phyloP scores from a whole-genome alignment of 768 basidiomycete species.

The Pleurotus giganteus region DNA sequence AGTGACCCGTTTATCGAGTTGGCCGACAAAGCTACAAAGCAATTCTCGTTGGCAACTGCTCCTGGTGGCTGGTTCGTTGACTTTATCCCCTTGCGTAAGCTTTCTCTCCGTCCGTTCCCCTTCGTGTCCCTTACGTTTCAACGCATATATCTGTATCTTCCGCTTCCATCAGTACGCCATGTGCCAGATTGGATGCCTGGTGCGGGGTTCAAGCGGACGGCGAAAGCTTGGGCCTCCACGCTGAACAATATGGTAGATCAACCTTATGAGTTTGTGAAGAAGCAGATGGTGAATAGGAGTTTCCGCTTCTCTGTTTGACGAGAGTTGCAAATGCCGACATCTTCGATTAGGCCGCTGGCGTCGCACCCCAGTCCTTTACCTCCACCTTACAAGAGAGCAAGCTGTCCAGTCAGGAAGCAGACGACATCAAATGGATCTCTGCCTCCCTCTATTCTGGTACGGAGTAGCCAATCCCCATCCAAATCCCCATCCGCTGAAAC shows the following conservation, averaged over 20 bases:
- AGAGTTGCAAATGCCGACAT: background rate
- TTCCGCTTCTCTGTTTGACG: background rate
- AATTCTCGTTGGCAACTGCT: slow-evolving; percentile 51
- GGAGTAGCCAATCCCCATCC: slow-evolving; percentile 8
- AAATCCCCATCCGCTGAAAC: background rate
- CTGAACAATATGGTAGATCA: slow-evolving; percentile 2
- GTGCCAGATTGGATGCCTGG: slow-evolving; percentile 10
- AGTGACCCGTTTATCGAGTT: slow-evolving; percentile 52
- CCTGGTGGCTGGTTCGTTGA: slow-evolving; percentile 54
- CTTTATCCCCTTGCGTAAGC: slow-evolving; percentile 45
- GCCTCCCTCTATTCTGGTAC: slow-evolving; percentile 54
- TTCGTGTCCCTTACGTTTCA: slow-evolving; percentile 2
- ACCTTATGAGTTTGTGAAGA: slow-evolving; percentile 5
- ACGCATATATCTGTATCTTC: slow-evolving; percentile 7
- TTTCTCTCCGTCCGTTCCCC: background rate
- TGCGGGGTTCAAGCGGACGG: slow-evolving; percentile 7
- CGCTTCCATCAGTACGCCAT: slow-evolving; percentile 9
- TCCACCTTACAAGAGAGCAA: slow-evolving; percentile 55
- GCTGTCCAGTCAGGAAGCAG: slow-evolving; percentile 49
- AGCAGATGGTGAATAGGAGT: slow-evolving; percentile 4
- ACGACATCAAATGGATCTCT: slow-evolving; percentile 67
- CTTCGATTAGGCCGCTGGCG: slow-evolving; percentile 50
- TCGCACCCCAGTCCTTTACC: slow-evolving; percentile 54
- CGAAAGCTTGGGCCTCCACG: slow-evolving; percentile 6
- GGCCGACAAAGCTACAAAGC: slow-evolving; percentile 52